A percentile compares a stretch with the other conserved stretches of the same genome.
Evolutionary conservation across 2,329 filamentous ascomycete genomes (phyloP).

Genomic region (Tetracladium maxilliforme): DNA sequence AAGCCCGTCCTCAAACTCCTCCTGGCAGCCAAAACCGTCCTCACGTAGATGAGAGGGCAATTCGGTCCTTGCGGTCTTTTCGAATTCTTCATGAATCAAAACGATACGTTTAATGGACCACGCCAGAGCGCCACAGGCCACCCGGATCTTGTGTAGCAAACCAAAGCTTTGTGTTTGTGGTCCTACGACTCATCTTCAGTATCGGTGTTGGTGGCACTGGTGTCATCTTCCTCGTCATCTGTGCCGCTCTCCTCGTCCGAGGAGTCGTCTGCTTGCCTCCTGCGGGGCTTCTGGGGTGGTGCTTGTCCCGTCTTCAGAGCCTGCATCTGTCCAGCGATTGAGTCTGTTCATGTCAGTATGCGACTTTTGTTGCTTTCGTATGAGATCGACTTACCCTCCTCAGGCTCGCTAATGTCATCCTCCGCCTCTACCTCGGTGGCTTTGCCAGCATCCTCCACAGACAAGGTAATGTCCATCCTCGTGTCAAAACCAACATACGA

Average conservation of each 20-base stretch:
- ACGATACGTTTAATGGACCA: no score
- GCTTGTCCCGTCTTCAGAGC: constrained; percentile 60
- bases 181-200: constrained; percentile 37
- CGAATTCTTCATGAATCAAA: no score
- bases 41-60: no score
- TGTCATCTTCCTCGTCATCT: constrained; percentile 54
- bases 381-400: constrained; percentile 61
- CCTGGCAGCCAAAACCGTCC: no score
- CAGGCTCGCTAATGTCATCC: constrained; percentile 94
- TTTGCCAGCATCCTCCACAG: constrained; percentile 80
- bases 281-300: constrained; percentile 38
- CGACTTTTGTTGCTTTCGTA: constrained; percentile 6
- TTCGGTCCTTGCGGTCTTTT: no score
- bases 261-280: constrained; percentile 44
- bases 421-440: constrained; percentile 68
- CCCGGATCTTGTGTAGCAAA: constrained; percentile 3
- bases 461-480: constrained; percentile 77
- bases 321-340: constrained; percentile 81
- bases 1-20: no score
- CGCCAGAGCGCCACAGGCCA: no score
- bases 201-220: constrained; percentile 54
- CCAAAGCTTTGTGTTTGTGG: constrained; percentile 5
- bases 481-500: constrained; percentile 91
- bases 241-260: constrained; percentile 72
- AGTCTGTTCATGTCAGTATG: constrained; percentile 47